Conservation (phyloP, 1,284 basidiomycete genomes). For the Ganoderma leucocontextum region DNA sequence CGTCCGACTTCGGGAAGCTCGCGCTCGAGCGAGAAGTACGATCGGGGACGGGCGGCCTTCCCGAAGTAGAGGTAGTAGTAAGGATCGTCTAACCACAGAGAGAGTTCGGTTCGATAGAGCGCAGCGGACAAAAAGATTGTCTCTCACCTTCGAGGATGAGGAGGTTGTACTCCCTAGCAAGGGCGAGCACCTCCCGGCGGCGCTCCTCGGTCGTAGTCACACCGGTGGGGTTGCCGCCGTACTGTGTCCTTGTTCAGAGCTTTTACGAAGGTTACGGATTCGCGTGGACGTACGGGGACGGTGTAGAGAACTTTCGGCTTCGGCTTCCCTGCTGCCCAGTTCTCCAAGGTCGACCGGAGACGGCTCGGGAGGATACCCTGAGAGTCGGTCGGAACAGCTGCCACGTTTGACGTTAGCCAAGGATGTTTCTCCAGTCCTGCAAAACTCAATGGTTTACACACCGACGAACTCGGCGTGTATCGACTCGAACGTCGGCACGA, state of each 20-base stretch:
- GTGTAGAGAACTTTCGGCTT: slow-evolving; percentile 88
- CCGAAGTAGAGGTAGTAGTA: slow-evolving; percentile 83
- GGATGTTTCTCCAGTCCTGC: background rate
- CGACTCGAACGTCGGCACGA: slow-evolving; percentile 66
- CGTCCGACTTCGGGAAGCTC: slow-evolving; percentile 69
- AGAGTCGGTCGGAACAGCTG: slow-evolving; percentile 87
- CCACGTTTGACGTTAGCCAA: background rate
- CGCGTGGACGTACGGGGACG: slow-evolving; percentile 63
- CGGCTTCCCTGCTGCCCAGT: slow-evolving; percentile 77
- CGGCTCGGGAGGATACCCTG: slow-evolving; percentile 74
- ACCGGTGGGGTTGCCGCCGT: slow-evolving; percentile 88
- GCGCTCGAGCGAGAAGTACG: slow-evolving; percentile 83
- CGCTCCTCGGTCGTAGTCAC: slow-evolving; percentile 78
- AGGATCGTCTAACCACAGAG: slow-evolving; percentile 69
- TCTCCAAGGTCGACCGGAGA: slow-evolving; percentile 73
- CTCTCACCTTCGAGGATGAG: slow-evolving; percentile 82
- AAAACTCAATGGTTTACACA: slow-evolving; percentile 34
- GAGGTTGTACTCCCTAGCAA: slow-evolving; percentile 82
- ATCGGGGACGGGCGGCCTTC: slow-evolving; percentile 66
- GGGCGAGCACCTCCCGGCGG: slow-evolving; percentile 79
- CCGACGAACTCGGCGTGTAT: slow-evolving; percentile 69
- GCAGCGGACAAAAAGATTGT: too few relatives aligned
- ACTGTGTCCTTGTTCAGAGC: slow-evolving; percentile 54
- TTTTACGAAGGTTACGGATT: slow-evolving; percentile 47
- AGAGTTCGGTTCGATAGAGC: background rate